phyloP scores from a whole-genome alignment of 768 basidiomycete species.

The Lyophyllum semitale region DNA sequence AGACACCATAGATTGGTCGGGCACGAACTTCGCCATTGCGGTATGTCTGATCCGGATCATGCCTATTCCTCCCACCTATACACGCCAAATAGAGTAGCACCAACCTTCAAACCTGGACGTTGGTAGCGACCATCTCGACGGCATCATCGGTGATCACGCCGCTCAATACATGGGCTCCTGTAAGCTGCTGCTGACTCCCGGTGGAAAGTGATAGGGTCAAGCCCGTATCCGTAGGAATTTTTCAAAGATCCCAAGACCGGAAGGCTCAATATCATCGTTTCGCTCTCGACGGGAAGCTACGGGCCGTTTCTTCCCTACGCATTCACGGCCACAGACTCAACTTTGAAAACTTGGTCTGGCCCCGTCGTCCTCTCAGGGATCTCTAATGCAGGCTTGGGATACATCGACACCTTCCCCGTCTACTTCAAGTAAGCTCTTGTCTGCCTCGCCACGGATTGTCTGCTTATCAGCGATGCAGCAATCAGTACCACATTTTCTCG shows the following conservation, averaged over 20 bases:
- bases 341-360: slow-evolving; percentile 29
- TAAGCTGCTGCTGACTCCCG: no score
- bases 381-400: slow-evolving; percentile 34
- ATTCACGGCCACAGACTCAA: slow-evolving; percentile 31
- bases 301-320: slow-evolving; percentile 36
- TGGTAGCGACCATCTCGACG: slow-evolving; percentile 29
- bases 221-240: no score
- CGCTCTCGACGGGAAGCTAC: slow-evolving; percentile 36
- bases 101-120: slow-evolving; percentile 29
- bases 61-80: not conserved
- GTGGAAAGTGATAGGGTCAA: no score
- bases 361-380: slow-evolving; percentile 36
- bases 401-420: slow-evolving; percentile 37
- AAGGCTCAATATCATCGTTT: slow-evolving; percentile 33
- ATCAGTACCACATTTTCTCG: slow-evolving; percentile 34
- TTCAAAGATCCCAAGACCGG: slow-evolving; percentile 37
- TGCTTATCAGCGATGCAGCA: slow-evolving; percentile 16
- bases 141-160: slow-evolving; percentile 28
- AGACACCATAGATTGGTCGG: slow-evolving; percentile 38
- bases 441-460: not conserved
- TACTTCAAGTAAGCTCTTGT: slow-evolving; percentile 28
- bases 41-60: slow-evolving; percentile 12
- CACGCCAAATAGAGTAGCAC: slow-evolving; percentile 26
- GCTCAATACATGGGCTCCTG: slow-evolving; percentile 36
- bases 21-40: slow-evolving; percentile 36